Base-by-base conservation (phyloP, 1,284 basidiomycete genomes). In the Trametes pubescens region DNA sequence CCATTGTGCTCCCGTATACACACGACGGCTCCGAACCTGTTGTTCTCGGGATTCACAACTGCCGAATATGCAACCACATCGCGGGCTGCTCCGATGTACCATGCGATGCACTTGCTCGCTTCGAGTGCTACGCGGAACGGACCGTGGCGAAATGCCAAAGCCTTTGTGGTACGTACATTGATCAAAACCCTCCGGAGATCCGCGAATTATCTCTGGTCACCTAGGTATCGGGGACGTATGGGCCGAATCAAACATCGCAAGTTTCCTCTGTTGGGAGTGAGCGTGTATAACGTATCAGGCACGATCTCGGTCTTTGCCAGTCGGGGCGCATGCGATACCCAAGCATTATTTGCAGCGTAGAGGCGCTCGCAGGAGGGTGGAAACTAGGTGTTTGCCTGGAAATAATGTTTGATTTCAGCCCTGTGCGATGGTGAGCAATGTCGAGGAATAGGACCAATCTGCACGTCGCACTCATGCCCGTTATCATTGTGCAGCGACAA, bases 21-120 rank as follows among this genome's bases (percentile, higher is more conserved):
- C 47, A 29, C 51, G 51, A 35, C 11, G 8, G 37, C 21, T 2
- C 11, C 10, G 10, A 26, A 5, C 22, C n/a, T 9, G 10, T 18
- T 13, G 34, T 16, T 24, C 21, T 16, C 37, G 35, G 24, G 21
- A 10, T 37, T 9, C 34, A n/a, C 35, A 5, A 2, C 16, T 18
- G 35, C 35, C 32, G 32, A 9, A 44, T 29, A 35, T 16, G 18
- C 40, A 54, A 40, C 29, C 22, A 3, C 34, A 10, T n/a, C 22
- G 44, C 59, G 59, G 52, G n/a, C 18, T 53, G 46, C n/a, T 48
- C 59, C 59, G 59, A 60, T 38, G 22, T 0, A 32, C 51, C 59
- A 60, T 48, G 59, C 29, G 18, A 13, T 14, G 44, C 51, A 34
- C 9, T n/a, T 16, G 14, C 7, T 26, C 29, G 37, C 32, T 37